These are phyloP conservation scores for Suillus weaverae DNA, from an alignment of 768 basidiomycete species.

Conservation along the genomic window DNA sequence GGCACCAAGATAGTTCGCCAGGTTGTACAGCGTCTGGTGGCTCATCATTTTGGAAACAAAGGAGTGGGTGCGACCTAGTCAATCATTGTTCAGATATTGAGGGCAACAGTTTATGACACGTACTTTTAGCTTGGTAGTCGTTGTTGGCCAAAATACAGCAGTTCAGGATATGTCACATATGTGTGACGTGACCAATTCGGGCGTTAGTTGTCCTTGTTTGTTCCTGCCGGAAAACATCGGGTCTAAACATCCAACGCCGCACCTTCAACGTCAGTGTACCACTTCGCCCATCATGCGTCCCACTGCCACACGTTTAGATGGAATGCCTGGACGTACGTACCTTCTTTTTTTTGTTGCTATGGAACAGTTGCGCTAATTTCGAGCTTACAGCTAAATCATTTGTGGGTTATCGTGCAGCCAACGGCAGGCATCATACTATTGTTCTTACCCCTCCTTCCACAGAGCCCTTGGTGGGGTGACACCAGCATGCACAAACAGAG, in stretches of 20 bases:
- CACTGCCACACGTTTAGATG: constrained; percentile 56
- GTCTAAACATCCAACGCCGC: constrained; percentile 6
- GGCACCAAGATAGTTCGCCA: constrained; percentile 82
- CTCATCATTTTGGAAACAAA: constrained; percentile 60
- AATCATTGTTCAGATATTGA: not conserved
- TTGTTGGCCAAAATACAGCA: constrained; percentile 1
- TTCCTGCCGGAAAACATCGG: constrained; percentile 32
- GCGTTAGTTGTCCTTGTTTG: constrained; percentile 37
- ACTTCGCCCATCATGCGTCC: constrained; percentile 43
- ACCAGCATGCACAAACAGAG: constrained; percentile 65
- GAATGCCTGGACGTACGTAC: constrained; percentile 82
- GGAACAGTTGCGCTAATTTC: constrained; percentile 9
- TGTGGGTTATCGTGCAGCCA: constrained; percentile 49
- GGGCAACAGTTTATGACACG: not conserved
- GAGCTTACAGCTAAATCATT: constrained; percentile 66
- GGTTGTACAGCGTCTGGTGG: constrained; percentile 74
- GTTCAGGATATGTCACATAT: not conserved
- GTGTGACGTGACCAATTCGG: not conserved
- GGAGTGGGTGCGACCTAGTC: constrained; percentile 6
- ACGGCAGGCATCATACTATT: not conserved
- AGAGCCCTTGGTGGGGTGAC: constrained; percentile 95
- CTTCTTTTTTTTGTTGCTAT: not conserved
- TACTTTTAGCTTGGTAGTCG: constrained; percentile 18
- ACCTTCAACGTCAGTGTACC: constrained; percentile 5
- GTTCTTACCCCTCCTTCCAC: constrained; percentile 7